Evolutionary conservation across 176 grass and related monocot genomes (phyloP).

Genomic region (Cenchrus americanus): DNA sequence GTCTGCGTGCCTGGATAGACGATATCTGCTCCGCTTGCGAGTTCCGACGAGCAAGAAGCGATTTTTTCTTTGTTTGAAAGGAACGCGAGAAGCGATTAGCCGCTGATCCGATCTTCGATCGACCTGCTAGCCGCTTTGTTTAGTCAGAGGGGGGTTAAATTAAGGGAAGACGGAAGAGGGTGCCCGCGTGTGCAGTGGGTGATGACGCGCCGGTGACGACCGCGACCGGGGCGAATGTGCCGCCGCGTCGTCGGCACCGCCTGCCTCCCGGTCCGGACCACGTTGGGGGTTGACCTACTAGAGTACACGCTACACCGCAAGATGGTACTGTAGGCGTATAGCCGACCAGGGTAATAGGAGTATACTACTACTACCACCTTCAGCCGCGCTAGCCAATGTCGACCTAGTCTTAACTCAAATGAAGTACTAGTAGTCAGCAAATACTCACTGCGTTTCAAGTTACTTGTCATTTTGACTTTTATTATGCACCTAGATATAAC

Average conservation of each 20-base stretch:
- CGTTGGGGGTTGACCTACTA: slow-evolving; percentile 13
- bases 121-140: neutral
- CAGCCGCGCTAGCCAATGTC: neutral
- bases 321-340: neutral
- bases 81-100: too few species aligned
- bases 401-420: too few species aligned
- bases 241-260: slow-evolving; percentile 48
- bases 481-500: too few species aligned
- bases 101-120: neutral
- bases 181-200: slow-evolving; percentile 56
- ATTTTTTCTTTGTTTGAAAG: too few species aligned
- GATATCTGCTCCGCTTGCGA: neutral
- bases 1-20: neutral
- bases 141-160: neutral
- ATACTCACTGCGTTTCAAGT: too few species aligned
- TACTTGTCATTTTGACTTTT: too few species aligned
- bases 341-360: neutral
- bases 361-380: too few species aligned
- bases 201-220: slow-evolving; percentile 50
- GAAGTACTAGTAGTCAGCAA: neutral
- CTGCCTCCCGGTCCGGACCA: slow-evolving; percentile 4
- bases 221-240: slow-evolving; percentile 50
- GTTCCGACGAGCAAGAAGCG: neutral
- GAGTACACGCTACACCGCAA: neutral
- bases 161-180: neutral